Conservation (phyloP, 129 eudicot genomes). For the Ambrosia trifida region DNA sequence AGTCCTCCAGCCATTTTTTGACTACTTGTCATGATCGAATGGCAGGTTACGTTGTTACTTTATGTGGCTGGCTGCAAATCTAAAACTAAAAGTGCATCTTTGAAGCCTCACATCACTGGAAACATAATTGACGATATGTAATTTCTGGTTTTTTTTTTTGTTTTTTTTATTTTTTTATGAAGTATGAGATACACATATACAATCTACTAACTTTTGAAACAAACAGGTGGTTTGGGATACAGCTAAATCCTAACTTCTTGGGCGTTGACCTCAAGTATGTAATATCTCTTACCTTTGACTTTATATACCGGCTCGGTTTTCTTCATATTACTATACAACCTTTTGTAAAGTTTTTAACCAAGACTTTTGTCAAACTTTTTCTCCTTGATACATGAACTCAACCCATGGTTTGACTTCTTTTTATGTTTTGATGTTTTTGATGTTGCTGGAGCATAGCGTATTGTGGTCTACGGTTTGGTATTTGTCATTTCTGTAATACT, state of each 20-base stretch:
- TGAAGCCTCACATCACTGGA: constrained; percentile 74
- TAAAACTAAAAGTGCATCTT: constrained; percentile 60
- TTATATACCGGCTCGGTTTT: not conserved
- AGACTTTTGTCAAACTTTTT: not conserved
- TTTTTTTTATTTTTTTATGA: not conserved
- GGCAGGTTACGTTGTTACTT: constrained; percentile 74
- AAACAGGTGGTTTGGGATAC: constrained; percentile 41
- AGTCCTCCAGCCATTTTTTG: not conserved
- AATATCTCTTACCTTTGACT: not conserved
- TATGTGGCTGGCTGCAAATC: constrained; percentile 66
- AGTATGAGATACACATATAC: constrained; percentile 16
- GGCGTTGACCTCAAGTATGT: constrained; percentile 99
- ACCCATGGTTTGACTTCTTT: constrained; percentile 5
- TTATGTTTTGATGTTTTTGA: not conserved
- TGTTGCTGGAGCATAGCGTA: constrained; percentile 13
- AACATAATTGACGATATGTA: constrained; percentile 90
- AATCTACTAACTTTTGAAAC: not conserved
- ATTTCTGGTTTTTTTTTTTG: not conserved
- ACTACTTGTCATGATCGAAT: constrained; percentile 23
- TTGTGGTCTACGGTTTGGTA: not conserved
- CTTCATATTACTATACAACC: not conserved
- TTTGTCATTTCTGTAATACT: not conserved
- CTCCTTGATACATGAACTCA: not conserved
- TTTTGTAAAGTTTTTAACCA: not conserved
- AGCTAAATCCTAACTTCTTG: constrained; percentile 87